Percentiles rank a stretch among this genome's conserved stretches.
These are phyloP conservation scores for Colletotrichum cordylinicola DNA, from an alignment of 2,329 filamentous ascomycete genomes.

Conservation along the genomic window DNA sequence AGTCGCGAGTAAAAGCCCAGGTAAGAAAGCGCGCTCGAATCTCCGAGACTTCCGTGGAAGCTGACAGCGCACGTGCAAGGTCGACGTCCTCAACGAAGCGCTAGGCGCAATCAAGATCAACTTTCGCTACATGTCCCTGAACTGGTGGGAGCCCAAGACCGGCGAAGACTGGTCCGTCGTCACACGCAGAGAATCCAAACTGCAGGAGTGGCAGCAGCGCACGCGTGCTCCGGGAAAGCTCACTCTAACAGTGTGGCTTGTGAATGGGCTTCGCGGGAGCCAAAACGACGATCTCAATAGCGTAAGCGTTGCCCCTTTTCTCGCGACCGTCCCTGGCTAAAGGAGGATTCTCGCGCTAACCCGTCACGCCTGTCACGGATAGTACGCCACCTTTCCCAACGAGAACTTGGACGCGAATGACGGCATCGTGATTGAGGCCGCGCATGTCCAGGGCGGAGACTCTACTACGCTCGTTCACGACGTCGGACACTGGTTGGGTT, in stretches of 20 bases:
- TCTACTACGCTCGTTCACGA: constrained; percentile 33
- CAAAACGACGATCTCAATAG: not conserved
- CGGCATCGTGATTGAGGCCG: constrained; percentile 12
- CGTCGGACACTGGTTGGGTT: constrained; percentile 23
- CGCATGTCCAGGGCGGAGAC: constrained; percentile 13
- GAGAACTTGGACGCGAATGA: constrained; percentile 5
- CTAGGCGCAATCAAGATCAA: constrained; percentile 8
- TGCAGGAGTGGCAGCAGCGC: constrained; percentile 5
- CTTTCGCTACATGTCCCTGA: constrained; percentile 14
- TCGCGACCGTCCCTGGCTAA: not conserved
- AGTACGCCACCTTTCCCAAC: constrained; percentile 18
- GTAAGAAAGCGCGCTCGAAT: not conserved
- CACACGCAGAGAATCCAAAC: not conserved
- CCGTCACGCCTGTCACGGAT: not conserved
- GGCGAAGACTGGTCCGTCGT: constrained; percentile 6
- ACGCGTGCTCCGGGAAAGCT: constrained; percentile 1
- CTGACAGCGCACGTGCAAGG: not conserved
- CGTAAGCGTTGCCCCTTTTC: not conserved
- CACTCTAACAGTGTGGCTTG: constrained; percentile 9
- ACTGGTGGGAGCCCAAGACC: constrained; percentile 16
- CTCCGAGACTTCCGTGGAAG: not conserved
- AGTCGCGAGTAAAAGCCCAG: constrained; percentile 4
- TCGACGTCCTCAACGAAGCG: constrained; percentile 4
- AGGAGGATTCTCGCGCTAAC: not conserved
- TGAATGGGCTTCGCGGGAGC: not conserved